Evolutionary conservation across 2,329 filamentous ascomycete genomes (phyloP).

Genomic region (Dactylellina cionopaga): DNA sequence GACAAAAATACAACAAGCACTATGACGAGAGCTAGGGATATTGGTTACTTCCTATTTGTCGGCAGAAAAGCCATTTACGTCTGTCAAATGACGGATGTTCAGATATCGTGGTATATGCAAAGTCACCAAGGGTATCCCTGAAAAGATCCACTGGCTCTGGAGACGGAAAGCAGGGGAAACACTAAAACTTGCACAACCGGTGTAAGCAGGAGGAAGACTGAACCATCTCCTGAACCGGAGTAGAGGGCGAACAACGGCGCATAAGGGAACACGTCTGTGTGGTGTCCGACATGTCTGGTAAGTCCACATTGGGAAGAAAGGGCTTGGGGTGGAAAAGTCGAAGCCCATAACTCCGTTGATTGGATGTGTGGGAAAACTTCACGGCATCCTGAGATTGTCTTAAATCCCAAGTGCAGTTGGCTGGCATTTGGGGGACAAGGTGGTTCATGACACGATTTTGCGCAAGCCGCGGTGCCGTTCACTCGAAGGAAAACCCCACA

Average conservation of each 20-base stretch:
- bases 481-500: background rate
- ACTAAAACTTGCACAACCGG: background rate
- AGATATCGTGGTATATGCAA: constrained; percentile 22
- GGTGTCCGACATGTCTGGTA: constrained; percentile 20
- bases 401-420: constrained; percentile 29
- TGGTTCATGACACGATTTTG: constrained; percentile 29
- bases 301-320: constrained; percentile 22
- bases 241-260: constrained; percentile 15
- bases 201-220: background rate
- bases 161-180: constrained; percentile 20
- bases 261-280: constrained; percentile 4
- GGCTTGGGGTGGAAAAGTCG: constrained; percentile 1
- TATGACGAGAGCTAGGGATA: constrained; percentile 12
- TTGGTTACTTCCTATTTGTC: constrained; percentile 22
- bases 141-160: constrained; percentile 13
- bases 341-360: constrained; percentile 37
- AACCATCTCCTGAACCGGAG: constrained; percentile 12
- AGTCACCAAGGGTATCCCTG: constrained; percentile 23
- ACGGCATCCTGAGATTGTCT: constrained; percentile 42
- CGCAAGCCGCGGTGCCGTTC: constrained; percentile 25
- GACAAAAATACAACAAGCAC: background rate
- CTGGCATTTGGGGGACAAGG: constrained; percentile 14
- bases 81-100: constrained; percentile 21
- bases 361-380: constrained; percentile 13
- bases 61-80: constrained; percentile 22